These are phyloP conservation scores for Inga leiocalycina DNA, from an alignment of 306 rosid species.

Conservation along the genomic window DNA sequence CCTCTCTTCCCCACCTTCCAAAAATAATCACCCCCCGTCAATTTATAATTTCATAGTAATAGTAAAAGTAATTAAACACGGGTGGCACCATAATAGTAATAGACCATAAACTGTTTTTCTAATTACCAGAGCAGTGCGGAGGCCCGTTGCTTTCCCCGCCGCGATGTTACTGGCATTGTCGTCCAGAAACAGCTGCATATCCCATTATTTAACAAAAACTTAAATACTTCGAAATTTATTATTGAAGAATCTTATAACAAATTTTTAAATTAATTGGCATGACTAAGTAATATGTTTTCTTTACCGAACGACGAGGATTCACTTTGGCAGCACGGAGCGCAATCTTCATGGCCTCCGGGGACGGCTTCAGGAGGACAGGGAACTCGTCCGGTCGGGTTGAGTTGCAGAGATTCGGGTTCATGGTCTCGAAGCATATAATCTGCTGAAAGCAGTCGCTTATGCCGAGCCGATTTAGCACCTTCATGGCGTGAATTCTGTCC, in stretches of 20 bases:
- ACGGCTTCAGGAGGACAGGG: slow-evolving; percentile 81
- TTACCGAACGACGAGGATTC: slow-evolving; percentile 77
- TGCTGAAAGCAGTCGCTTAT: slow-evolving; percentile 68
- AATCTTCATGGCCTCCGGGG: slow-evolving; percentile 65
- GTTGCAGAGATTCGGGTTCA: slow-evolving; percentile 73
- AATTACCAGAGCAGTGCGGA: not conserved
- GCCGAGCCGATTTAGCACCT: slow-evolving; percentile 60
- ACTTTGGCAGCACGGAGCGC: slow-evolving; percentile 56
- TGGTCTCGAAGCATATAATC: slow-evolving; percentile 81
- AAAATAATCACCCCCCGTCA: not conserved
- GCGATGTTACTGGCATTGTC: not conserved
- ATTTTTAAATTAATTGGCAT: not conserved
- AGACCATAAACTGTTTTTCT: not conserved
- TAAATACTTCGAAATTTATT: not conserved
- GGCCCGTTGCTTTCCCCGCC: slow-evolving; percentile 9
- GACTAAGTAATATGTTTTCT: not conserved
- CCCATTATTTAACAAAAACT: not conserved
- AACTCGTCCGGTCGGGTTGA: slow-evolving; percentile 67
- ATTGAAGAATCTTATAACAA: not conserved
- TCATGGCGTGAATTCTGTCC: slow-evolving; percentile 72
- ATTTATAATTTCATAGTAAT: not conserved
- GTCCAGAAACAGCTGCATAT: slow-evolving; percentile 4
- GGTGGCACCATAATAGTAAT: not conserved
- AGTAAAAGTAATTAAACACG: no score
- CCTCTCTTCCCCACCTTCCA: not conserved